A percentile compares a stretch with the other conserved stretches of the same genome.
These are phyloP conservation scores for Diplosphaera chodatii DNA, from an alignment of 139 green algal genomes.

Conservation along the genomic window DNA sequence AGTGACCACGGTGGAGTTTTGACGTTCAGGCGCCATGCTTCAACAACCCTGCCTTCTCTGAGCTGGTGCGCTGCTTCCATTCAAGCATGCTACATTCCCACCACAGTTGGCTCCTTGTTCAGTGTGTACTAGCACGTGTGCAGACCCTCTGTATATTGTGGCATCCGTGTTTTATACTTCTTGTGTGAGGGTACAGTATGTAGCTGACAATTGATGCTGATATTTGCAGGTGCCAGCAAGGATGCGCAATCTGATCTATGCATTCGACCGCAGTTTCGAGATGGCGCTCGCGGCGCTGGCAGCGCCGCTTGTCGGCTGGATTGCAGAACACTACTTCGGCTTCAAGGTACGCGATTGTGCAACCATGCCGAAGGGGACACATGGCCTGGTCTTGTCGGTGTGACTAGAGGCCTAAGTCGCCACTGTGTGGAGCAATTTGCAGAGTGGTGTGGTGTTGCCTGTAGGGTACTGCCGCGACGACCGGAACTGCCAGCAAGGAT, in stretches of 20 bases:
- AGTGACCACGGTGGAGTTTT: too few relatives aligned
- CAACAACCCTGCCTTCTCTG: conserved; percentile 62
- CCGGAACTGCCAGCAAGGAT: background rate
- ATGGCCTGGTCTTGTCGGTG: background rate
- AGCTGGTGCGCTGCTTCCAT: conserved; percentile 34
- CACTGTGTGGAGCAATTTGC: background rate
- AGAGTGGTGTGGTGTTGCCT: too few relatives aligned
- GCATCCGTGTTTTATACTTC: too few relatives aligned
- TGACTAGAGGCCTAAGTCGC: background rate
- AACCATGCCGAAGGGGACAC: background rate
- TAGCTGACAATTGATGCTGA: too few relatives aligned
- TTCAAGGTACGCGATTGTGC: background rate
- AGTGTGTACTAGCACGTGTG: too few relatives aligned
- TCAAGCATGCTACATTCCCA: background rate
- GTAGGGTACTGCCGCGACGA: background rate
- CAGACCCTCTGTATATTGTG: too few relatives aligned
- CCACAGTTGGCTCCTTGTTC: too few relatives aligned
- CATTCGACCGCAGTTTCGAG: conserved; percentile 41
- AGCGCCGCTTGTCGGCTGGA: background rate
- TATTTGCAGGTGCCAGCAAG: conserved; percentile 24
- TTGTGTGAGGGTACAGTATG: too few relatives aligned
- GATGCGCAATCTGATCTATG: conserved; percentile 48
- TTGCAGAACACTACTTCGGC: conserved; percentile 9
- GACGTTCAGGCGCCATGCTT: conserved; percentile 25
- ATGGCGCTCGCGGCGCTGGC: conserved; percentile 1